phyloP scores from a whole-genome alignment of 139 green algal species.

The Gonium pectorale region DNA sequence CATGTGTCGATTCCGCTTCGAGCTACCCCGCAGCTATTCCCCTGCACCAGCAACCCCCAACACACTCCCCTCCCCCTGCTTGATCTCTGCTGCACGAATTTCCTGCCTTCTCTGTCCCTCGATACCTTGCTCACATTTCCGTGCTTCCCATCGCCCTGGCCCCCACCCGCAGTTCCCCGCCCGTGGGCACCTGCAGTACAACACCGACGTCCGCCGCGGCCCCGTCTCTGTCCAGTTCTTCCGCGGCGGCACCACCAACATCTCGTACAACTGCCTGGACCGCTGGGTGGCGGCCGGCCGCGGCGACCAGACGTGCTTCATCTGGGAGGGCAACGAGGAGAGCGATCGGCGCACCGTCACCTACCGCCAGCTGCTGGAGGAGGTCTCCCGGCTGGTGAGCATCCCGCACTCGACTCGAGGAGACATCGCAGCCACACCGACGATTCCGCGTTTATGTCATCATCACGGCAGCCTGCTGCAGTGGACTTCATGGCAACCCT shows the following conservation, averaged over 20 bases:
- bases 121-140: too few species aligned
- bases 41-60: too few species aligned
- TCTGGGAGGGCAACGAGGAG: conserved; percentile 83
- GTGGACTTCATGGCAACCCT: too few species aligned
- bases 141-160: too few species aligned
- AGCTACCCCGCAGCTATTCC: too few species aligned
- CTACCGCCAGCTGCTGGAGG: conserved; percentile 80
- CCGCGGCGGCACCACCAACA: conserved; percentile 81
- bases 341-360: conserved; percentile 65
- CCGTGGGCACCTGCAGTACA: conserved; percentile 59
- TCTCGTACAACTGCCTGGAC: conserved; percentile 90
- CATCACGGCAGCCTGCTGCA: too few species aligned
- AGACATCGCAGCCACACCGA: too few species aligned
- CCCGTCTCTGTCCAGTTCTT: conserved; percentile 80
- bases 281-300: conserved; percentile 68
- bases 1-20: neutral
- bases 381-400: conserved; percentile 67
- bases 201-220: conserved; percentile 86
- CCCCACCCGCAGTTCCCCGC: neutral
- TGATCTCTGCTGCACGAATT: too few species aligned
- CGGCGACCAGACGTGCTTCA: conserved; percentile 70
- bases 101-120: neutral
- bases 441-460: too few species aligned
- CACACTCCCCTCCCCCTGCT: too few species aligned
- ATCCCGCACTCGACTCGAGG: too few species aligned